Base-by-base conservation (phyloP, 2,329 filamentous ascomycete genomes). In the Aspergillus japonicus region DNA sequence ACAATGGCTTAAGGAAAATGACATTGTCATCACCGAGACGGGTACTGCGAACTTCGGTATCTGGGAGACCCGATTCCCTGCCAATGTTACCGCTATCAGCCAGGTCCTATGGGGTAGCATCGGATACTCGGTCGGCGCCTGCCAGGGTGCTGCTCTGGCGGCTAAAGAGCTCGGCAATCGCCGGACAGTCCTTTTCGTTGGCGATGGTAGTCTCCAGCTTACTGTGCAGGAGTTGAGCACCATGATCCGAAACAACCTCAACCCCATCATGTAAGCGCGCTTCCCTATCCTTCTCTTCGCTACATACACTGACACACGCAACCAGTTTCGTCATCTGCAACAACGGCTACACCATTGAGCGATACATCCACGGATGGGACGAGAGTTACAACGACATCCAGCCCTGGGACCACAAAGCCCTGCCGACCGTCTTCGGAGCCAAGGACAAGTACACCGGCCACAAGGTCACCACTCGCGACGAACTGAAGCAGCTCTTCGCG, bases 21-120 rank as follows among this genome's bases (percentile, higher is more conserved):
- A 96, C 69, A 85, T 96, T 58, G 81, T 96, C 57, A 84, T 96
- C 54, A 94, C 92, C 0, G 92, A 96, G 74, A 96, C 92, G 2
- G 92, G 92, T 44, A 96, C 92, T 0, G 82, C 91, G 59, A 94
- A 92, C 77, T 94, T 96, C 73, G 92, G 92, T 58, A 90, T 95
- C 68, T 92, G 90, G 86, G 90, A 93, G 59, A 93, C 91, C 4
- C 85, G 85, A 47, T 95, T 96, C 78, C 92, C 92, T 0, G 73
- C 80, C 2, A 83, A 84, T n/a, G 89, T 93, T n/a, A 91, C 85
- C 7, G 90, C 89, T 19, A 85, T 96, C 69, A 92, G 86, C 55
- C 91, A 95, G 71, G 88, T 91, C 2, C 85, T 95, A 12, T 89
- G 86, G 86, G 84, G 85, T 49, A 85, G 81, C 49, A 89, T 89